Conservation (phyloP, 495 filamentous ascomycete genomes). For the Lasiosphaeris hirsuta region DNA sequence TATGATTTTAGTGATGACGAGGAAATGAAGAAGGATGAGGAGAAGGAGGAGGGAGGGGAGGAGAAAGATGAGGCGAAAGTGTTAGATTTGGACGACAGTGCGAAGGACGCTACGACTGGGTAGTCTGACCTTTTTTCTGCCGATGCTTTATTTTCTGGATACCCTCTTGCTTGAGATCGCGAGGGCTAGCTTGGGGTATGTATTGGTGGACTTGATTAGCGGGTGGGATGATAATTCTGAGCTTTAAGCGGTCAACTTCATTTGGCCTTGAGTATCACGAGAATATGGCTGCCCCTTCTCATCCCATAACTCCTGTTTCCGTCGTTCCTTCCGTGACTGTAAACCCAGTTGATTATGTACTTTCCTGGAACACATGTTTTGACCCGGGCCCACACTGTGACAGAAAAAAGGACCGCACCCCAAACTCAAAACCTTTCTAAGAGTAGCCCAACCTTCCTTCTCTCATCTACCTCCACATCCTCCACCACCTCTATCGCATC, state of each 20-base stretch:
- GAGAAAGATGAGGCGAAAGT: slow-evolving; percentile 35
- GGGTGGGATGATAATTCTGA: no score
- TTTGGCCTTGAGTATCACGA: not conserved
- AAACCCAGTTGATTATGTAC: not conserved
- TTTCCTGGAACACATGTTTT: not conserved
- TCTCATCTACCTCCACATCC: slow-evolving; percentile 37
- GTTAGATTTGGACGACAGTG: slow-evolving; percentile 48
- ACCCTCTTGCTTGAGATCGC: not conserved
- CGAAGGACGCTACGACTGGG: slow-evolving; percentile 43
- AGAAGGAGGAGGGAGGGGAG: slow-evolving; percentile 10
- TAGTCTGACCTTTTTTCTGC: slow-evolving; percentile 8
- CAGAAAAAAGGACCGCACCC: not conserved
- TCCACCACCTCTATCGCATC: slow-evolving; percentile 11
- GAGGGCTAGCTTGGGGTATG: no score
- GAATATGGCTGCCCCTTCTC: not conserved
- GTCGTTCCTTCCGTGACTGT: not conserved
- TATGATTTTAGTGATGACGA: slow-evolving; percentile 29
- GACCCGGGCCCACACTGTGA: not conserved
- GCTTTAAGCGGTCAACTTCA: no score
- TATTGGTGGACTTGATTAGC: no score
- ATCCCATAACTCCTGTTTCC: not conserved
- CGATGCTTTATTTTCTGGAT: not conserved
- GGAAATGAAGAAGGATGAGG: slow-evolving; percentile 14
- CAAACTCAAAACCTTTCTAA: slow-evolving; percentile 33
- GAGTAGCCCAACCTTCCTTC: slow-evolving; percentile 39